Percentiles rank a stretch among this genome's conserved stretches.
Evolutionary conservation across 352 stramenopile genomes (phyloP).

Genomic region (Phytophthora foliorum): DNA sequence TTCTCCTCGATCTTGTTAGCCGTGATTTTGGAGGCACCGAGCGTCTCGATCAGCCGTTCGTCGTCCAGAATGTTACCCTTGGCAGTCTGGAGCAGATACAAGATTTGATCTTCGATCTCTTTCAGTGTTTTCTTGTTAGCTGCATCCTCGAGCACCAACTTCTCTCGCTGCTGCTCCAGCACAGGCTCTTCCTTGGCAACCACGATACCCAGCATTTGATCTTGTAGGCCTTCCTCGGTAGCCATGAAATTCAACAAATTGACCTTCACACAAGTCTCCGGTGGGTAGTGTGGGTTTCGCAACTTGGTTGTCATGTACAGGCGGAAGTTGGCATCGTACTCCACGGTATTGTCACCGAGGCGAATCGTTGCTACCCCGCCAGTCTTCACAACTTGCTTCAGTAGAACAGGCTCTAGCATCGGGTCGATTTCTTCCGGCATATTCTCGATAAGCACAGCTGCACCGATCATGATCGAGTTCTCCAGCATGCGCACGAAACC

Average conservation of each 20-base stretch:
- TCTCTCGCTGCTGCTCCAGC: slow-evolving; percentile 93
- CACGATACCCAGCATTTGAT: slow-evolving; percentile 97
- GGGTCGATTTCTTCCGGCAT: slow-evolving; percentile 95
- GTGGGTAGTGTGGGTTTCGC: slow-evolving; percentile 94
- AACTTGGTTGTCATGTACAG: slow-evolving; percentile 97
- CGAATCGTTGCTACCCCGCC: slow-evolving; percentile 92
- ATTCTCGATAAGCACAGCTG: slow-evolving; percentile 95
- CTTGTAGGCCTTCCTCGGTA: slow-evolving; percentile 94
- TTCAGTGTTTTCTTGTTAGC: slow-evolving; percentile 96
- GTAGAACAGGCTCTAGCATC: slow-evolving; percentile 94
- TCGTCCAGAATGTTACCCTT: slow-evolving; percentile 97
- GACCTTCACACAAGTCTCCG: slow-evolving; percentile 97
- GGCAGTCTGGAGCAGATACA: slow-evolving; percentile 93
- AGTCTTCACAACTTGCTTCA: slow-evolving; percentile 94
- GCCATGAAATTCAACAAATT: slow-evolving; percentile 98
- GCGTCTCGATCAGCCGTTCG: slow-evolving; percentile 95
- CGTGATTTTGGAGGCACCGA: slow-evolving; percentile 94
- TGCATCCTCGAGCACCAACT: slow-evolving; percentile 95
- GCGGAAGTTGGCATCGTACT: slow-evolving; percentile 95
- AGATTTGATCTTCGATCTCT: slow-evolving; percentile 97
- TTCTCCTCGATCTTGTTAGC: slow-evolving; percentile 96
- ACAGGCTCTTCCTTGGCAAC: slow-evolving; percentile 95
- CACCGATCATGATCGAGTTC: slow-evolving; percentile 96
- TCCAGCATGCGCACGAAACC: slow-evolving; percentile 96
- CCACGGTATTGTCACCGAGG: slow-evolving; percentile 94